Percentiles rank a stretch among this genome's conserved stretches.
Conservation (phyloP, 768 basidiomycete genomes). For the Sutorius australiensis region DNA sequence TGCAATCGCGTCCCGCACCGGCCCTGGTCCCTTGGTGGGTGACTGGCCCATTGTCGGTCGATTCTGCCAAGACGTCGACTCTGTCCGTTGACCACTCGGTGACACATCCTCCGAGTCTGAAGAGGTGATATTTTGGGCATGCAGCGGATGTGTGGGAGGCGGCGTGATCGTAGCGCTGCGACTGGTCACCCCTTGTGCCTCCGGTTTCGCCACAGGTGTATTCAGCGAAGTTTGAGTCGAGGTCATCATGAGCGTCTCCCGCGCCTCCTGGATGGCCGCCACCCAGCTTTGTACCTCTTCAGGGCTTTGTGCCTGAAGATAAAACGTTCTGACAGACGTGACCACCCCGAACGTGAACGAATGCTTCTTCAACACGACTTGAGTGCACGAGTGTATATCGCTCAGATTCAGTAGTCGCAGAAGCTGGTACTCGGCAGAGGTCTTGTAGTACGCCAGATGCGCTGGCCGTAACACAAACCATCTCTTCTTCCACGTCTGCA, state of each 20-base stretch:
- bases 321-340: conserved; percentile 84
- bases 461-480: conserved; percentile 96
- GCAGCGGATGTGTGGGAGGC: conserved; percentile 43
- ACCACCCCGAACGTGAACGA: conserved; percentile 88
- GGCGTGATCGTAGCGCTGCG: conserved; percentile 38
- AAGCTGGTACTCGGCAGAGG: conserved; percentile 88
- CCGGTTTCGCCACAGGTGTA: conserved; percentile 54
- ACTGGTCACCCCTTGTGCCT: conserved; percentile 26
- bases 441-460: conserved; percentile 96
- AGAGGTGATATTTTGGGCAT: conserved; percentile 56
- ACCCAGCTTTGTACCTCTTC: conserved; percentile 86
- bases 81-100: conserved; percentile 40
- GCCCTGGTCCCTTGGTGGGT: conserved; percentile 38
- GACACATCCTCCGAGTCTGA: conserved; percentile 78
- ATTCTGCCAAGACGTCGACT: conserved; percentile 45
- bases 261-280: conserved; percentile 70
- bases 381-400: conserved; percentile 87
- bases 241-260: conserved; percentile 59
- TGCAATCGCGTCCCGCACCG: conserved; percentile 49
- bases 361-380: conserved; percentile 85
- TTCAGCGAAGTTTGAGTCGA: conserved; percentile 54
- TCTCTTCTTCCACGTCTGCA: conserved; percentile 95
- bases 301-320: conserved; percentile 73
- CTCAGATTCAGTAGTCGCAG: conserved; percentile 82
- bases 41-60: conserved; percentile 40